Conservation (phyloP, 129 eudicot genomes). For the Escallonia herrerae region DNA sequence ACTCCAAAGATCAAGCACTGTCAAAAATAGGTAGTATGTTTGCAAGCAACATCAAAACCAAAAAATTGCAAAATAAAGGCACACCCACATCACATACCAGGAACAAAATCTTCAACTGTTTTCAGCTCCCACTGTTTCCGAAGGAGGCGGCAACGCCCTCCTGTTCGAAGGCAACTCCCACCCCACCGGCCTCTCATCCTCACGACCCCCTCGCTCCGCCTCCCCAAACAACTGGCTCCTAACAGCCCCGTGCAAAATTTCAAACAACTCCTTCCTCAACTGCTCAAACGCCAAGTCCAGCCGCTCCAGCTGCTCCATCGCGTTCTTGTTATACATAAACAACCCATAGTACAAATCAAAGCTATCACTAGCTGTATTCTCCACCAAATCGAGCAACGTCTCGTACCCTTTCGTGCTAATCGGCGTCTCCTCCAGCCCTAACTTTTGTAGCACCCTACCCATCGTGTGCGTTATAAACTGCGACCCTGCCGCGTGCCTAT, state of each 20-base stretch:
- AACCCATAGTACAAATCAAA: slow-evolving; percentile 86
- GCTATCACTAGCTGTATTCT: slow-evolving; percentile 78
- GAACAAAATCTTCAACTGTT: neutral
- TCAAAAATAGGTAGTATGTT: too few species aligned
- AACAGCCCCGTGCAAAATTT: slow-evolving; percentile 58
- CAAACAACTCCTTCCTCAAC: slow-evolving; percentile 76
- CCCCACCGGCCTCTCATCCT: slow-evolving; percentile 19
- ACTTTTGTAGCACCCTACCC: slow-evolving; percentile 72
- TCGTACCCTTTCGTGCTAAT: slow-evolving; percentile 87
- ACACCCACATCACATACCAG: slow-evolving; percentile 19
- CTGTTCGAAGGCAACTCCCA: slow-evolving; percentile 44
- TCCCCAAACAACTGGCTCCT: slow-evolving; percentile 79
- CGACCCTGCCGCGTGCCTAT: slow-evolving; percentile 71
- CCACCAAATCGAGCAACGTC: slow-evolving; percentile 77
- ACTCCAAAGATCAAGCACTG: too few species aligned
- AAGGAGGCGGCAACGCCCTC: slow-evolving; percentile 14
- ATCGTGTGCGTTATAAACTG: slow-evolving; percentile 84
- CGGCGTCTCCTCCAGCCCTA: slow-evolving; percentile 57
- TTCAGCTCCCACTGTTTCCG: slow-evolving; percentile 16
- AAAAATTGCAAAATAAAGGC: neutral
- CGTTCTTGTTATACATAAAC: slow-evolving; percentile 87
- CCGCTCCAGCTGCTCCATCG: slow-evolving; percentile 76
- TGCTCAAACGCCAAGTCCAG: slow-evolving; percentile 73
- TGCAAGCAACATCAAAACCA: too few species aligned
- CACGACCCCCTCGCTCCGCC: slow-evolving; percentile 25